Base-by-base conservation (phyloP, 2,329 filamentous ascomycete species). In the Ceratocystis alfenasii region DNA sequence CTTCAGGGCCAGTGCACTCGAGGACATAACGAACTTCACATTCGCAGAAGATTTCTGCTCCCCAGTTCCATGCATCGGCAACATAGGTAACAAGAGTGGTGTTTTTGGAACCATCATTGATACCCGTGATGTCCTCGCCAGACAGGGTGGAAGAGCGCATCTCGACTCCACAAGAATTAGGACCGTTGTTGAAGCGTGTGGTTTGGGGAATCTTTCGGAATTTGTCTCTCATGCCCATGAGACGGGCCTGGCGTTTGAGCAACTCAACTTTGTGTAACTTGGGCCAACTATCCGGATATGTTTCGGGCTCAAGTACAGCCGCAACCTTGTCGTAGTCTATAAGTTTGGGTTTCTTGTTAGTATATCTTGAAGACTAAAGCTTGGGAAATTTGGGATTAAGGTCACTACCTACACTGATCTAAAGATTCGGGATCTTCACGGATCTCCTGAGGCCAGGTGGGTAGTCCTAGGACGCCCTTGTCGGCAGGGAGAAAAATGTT, bases 21-120 rank as follows among this genome's bases (percentile, higher is more conserved):
- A 82, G 79, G 63, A 88, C 76, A 70, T 87, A 82, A 57, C 82
- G 78, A 1, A 87, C 86, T 72, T 88, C 84, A 68, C 84, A 85
- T 70, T 85, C 80, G 73, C 86, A 88, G 69, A 88, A 88, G 73
- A 88, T 82, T 70, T 88, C 85, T 12, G 86, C 83, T 7, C 85
- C 86, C 83, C 84, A 86, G 70, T 87, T 86, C 85, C 85, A 88
- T 1, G 86, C 85, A 72, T 88, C 86, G 6, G 83, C 79, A 6
- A 88, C 75, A 70, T 88, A 88, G 0, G 85, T 88, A 46, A 86
- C 83, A 1, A 85, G 76, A 0, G 83, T 87, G 10, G 81, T 85
- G 20, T 80, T 87, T 73, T 87, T 88, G 36, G 83, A 87, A 1
- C 84, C 84, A 72, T 88, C 86, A 69, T 88, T 88, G 67, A 86